A percentile compares a stretch with the other conserved stretches of the same genome.
Conservation (phyloP, 208 protist genomes). For the Leishmania gerbilli region DNA sequence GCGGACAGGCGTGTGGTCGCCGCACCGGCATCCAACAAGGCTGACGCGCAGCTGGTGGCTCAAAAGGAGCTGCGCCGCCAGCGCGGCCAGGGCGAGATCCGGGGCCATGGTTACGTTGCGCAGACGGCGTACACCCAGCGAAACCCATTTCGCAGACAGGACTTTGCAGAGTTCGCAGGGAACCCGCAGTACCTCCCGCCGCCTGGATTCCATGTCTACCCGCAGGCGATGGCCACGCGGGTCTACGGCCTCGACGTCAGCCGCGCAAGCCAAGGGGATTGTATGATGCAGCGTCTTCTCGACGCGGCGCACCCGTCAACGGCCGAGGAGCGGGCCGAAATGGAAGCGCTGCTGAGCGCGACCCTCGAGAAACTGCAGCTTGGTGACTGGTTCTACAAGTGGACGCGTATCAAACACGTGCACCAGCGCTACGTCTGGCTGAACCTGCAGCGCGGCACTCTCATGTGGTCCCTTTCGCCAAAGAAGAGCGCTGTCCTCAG, state of each 20-base stretch:
- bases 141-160: conserved; percentile 79
- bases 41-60: conserved; percentile 2
- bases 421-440: conserved; percentile 81
- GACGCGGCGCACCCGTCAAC: conserved; percentile 32
- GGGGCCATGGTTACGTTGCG: conserved; percentile 40
- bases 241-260: conserved; percentile 35
- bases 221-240: conserved; percentile 23
- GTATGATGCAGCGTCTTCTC: conserved; percentile 44
- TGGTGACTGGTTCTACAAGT: conserved; percentile 86
- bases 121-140: conserved; percentile 65
- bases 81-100: conserved; percentile 19
- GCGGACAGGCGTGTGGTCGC: background rate
- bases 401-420: conserved; percentile 57
- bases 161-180: conserved; percentile 64
- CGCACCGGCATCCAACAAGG: background rate
- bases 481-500: conserved; percentile 41
- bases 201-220: conserved; percentile 31
- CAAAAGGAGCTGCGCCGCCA: conserved; percentile 21
- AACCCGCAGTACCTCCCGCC: conserved; percentile 54
- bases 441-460: conserved; percentile 49
- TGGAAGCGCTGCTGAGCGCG: conserved; percentile 28
- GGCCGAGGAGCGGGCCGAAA: conserved; percentile 24
- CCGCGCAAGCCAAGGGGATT: conserved; percentile 43
- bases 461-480: conserved; percentile 61
- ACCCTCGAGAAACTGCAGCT: conserved; percentile 49